Evolutionary conservation across 1,139 yeast species (phyloP), one percentile per base, ranked within the genome.

Genomic region (Taiozyma sp.): DNA sequence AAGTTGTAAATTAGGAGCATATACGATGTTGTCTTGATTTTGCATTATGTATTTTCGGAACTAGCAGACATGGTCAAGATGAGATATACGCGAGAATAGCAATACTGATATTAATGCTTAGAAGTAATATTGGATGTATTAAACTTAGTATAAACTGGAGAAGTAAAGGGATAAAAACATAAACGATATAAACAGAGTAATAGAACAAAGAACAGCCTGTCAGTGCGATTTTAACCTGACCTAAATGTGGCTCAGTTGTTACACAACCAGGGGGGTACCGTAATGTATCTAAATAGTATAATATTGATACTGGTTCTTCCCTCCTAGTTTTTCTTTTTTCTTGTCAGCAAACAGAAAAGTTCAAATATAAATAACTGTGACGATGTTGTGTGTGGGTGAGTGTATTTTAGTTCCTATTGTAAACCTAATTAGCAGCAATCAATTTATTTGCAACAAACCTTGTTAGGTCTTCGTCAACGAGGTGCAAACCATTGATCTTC

Each of bases 401-500:
- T 24, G 7, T 6, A 24, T 24, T 24, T 7, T 24, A 1, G 7
- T 24, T 24, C 26, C 7, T 24, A 3, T 24, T 24, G 26, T 2
- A 24, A 24, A 7, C 26, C 26, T 24, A 24, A 24, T 24, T 24
- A 21, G 41, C 24, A 19, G 19, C 41, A 19, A 21, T 13, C 41
- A 37, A 8, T 16, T 10, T 32, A 5, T 32, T 37, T 19, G 41
- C 24, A 10, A 37, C 24, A 6, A 2, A 22, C 21, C n/a, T 37
- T 32, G 35, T 32, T 10, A 37, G 41, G 19, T 37, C 22, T 35
- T 42, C 48, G 21, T 37, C 16, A 14, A 46, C 24, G 16, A 29
- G 35, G 32, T 61, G 59, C 40, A 61, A 47, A 1, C 63, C 65
- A 45, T 60, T 60, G 40, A 62, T 51, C 43, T 56, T 58, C 48